Percentiles rank a stretch among this genome's conserved stretches.
These are phyloP conservation scores for Boletus vermiculosoides DNA, from an alignment of 768 basidiomycete species.

Conservation along the genomic window DNA sequence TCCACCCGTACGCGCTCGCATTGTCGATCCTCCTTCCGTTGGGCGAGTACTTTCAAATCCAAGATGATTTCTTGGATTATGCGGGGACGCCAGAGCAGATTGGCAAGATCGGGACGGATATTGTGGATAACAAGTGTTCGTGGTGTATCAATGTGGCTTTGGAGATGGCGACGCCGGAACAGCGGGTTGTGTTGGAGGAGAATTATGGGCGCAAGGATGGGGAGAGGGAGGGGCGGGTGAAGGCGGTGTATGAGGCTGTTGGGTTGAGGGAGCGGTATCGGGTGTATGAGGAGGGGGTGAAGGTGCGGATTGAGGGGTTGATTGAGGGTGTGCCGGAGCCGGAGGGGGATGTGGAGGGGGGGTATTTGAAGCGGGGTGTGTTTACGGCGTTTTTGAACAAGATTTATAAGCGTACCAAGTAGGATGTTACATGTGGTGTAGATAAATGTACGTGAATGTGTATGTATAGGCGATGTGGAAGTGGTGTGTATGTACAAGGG, in stretches of 20 bases:
- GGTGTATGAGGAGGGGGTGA: constrained; percentile 75
- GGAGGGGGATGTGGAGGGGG: constrained; percentile 37
- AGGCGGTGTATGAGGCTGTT: constrained; percentile 69
- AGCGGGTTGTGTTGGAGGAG: constrained; percentile 58
- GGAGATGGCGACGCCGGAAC: constrained; percentile 49
- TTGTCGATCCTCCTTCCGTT: constrained; percentile 83
- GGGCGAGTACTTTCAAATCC: constrained; percentile 98
- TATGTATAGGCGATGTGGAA: too few species aligned
- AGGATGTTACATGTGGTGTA: constrained; percentile 6
- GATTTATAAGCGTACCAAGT: constrained; percentile 70
- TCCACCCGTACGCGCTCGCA: constrained; percentile 69
- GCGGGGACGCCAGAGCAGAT: constrained; percentile 87
- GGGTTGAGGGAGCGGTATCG: constrained; percentile 65
- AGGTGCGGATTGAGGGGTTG: constrained; percentile 60
- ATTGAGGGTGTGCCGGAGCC: constrained; percentile 75
- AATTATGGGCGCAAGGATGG: constrained; percentile 62
- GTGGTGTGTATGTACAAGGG: neutral
- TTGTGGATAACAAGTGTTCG: constrained; percentile 97
- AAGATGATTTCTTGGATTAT: constrained; percentile 97
- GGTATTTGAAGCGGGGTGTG: constrained; percentile 58
- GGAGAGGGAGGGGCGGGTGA: constrained; percentile 54
- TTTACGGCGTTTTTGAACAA: constrained; percentile 87
- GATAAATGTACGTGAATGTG: neutral
- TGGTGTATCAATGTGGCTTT: constrained; percentile 95
- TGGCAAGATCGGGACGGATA: constrained; percentile 97